Evolutionary conservation across 208 protist species (phyloP).

Genomic region (Wallacemonas sp.): DNA sequence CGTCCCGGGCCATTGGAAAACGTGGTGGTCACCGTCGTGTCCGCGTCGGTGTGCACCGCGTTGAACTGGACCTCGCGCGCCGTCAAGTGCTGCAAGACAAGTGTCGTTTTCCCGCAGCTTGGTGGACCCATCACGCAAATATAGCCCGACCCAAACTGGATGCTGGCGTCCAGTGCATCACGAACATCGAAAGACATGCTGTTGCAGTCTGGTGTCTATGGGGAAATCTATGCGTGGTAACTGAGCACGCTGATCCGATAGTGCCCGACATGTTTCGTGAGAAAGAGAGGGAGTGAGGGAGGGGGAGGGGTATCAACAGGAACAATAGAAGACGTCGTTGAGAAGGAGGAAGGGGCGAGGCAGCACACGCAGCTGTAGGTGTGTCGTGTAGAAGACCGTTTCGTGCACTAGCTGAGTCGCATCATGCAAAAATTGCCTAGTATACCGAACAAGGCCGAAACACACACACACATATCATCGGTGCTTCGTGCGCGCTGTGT

Average conservation of each 20-base stretch:
- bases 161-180: conserved; percentile 74
- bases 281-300: neutral
- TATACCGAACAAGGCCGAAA: no score
- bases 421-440: no score
- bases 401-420: no score
- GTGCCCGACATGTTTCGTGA: no score
- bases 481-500: no score
- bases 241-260: no score
- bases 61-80: conserved; percentile 46
- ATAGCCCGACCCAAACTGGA: conserved; percentile 76
- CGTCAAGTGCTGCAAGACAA: conserved; percentile 59
- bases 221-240: no score
- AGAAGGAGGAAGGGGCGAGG: no score
- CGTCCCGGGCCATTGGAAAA: neutral
- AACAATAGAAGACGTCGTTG: no score
- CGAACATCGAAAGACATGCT: conserved; percentile 23
- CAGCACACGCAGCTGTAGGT: no score
- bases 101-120: conserved; percentile 76
- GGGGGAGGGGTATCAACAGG: neutral
- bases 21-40: neutral
- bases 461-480: no score
- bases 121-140: conserved; percentile 76
- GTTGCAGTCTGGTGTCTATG: neutral
- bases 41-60: neutral
- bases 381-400: no score